Percentiles rank a stretch among this genome's conserved stretches.
Conservation (phyloP, 2,329 filamentous ascomycete genomes). For the Blumeriella jaapii region DNA sequence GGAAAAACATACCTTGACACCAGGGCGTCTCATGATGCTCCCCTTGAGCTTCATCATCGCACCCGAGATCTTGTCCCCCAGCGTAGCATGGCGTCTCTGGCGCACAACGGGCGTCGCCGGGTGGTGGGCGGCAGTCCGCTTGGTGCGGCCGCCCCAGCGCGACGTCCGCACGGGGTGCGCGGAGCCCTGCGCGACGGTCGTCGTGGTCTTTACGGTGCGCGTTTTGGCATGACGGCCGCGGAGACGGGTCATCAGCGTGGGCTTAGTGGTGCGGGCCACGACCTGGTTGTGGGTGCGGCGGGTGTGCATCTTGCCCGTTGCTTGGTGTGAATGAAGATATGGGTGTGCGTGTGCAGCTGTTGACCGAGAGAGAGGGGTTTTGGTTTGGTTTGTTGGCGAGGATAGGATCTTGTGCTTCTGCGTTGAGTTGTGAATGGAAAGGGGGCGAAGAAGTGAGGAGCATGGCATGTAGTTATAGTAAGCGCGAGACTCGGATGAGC, state of each 20-base stretch:
- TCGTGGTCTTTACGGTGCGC: conserved; percentile 23
- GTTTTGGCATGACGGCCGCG: conserved; percentile 31
- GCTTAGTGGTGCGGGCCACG: conserved; percentile 32
- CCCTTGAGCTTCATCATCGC: conserved; percentile 65
- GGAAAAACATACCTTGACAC: conserved; percentile 49
- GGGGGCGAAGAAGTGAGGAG: too few relatives aligned
- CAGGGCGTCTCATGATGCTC: conserved; percentile 54
- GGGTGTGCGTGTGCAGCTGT: conserved; percentile 6
- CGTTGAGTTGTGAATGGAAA: too few relatives aligned
- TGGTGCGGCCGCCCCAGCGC: conserved; percentile 18
- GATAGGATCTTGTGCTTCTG: too few relatives aligned
- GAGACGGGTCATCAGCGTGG: conserved; percentile 43
- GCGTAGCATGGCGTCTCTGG: conserved; percentile 53
- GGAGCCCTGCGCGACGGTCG: conserved; percentile 15
- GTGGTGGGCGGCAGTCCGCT: conserved; percentile 21
- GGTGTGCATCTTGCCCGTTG: conserved; percentile 14
- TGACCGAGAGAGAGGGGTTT: neutral
- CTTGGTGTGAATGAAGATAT: conserved; percentile 7
- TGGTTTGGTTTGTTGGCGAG: too few relatives aligned
- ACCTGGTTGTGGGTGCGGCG: conserved; percentile 29
- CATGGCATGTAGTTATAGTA: too few relatives aligned
- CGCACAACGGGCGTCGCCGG: conserved; percentile 36
- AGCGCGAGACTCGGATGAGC: too few relatives aligned
- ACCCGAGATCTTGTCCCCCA: conserved; percentile 70
- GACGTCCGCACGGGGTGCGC: conserved; percentile 11